A percentile compares a stretch with the other conserved stretches of the same genome.
phyloP scores from a whole-genome alignment of 2,329 filamentous ascomycete genomes.

The Aureobasidium sp. region DNA sequence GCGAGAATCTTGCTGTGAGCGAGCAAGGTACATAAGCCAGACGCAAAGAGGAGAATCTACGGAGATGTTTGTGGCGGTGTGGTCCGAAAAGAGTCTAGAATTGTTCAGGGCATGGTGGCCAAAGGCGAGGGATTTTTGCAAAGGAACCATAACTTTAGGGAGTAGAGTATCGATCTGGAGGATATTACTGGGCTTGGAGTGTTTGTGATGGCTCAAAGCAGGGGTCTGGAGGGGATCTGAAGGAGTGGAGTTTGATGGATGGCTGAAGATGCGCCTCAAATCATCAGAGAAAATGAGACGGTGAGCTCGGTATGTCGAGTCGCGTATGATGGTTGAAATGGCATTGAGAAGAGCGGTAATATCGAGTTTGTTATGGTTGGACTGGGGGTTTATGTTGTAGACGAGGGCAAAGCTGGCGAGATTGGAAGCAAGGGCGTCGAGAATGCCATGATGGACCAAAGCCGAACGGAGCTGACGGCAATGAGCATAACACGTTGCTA shows the following conservation, averaged over 20 bases:
- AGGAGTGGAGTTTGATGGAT: not conserved
- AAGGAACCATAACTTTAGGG: conserved; percentile 14
- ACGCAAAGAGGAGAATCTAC: conserved; percentile 39
- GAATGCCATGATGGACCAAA: conserved; percentile 63
- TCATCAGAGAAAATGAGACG: conserved; percentile 42
- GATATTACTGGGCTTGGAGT: not conserved
- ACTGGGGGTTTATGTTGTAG: conserved; percentile 39
- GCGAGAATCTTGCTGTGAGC: conserved; percentile 29
- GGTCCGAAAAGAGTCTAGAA: conserved; percentile 10
- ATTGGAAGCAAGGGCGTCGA: conserved; percentile 69
- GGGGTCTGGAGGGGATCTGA: not conserved
- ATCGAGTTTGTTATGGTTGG: conserved; percentile 38
- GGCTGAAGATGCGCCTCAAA: conserved; percentile 30
- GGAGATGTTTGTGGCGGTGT: conserved; percentile 26
- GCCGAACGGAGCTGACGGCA: conserved; percentile 21
- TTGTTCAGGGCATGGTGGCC: conserved; percentile 11
- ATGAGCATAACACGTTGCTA: conserved; percentile 50
- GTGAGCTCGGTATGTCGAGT: conserved; percentile 70
- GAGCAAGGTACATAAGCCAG: conserved; percentile 39
- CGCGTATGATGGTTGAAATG: conserved; percentile 64
- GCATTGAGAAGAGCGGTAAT: conserved; percentile 62
- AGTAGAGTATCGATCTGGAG: conserved; percentile 11
- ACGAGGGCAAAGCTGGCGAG: conserved; percentile 38
- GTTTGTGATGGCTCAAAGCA: not conserved
- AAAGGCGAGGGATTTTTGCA: conserved; percentile 14